Evolutionary conservation across 2,329 filamentous ascomycete species (phyloP).

Genomic region (Xylaria polymorpha): DNA sequence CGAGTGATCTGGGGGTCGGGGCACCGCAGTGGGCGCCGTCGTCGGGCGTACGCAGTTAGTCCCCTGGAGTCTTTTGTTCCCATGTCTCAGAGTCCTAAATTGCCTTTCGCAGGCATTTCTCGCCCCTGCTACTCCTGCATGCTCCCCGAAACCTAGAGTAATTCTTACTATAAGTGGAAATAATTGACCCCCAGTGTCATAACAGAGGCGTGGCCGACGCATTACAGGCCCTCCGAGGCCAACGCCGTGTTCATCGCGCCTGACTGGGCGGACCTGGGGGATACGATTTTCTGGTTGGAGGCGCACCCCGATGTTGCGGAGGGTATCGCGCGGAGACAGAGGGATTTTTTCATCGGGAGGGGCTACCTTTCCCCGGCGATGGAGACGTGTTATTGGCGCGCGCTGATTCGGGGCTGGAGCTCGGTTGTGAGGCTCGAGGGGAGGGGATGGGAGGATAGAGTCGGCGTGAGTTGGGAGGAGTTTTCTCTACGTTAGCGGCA

Average conservation of each 20-base stretch:
- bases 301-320: constrained; percentile 22
- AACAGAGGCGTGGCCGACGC: constrained; percentile 20
- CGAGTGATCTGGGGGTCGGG: constrained; percentile 11
- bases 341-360: constrained; percentile 27
- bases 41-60: not conserved
- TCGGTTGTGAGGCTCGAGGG: constrained; percentile 26
- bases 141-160: too few relatives aligned
- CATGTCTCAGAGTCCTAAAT: too few relatives aligned
- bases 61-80: too few relatives aligned
- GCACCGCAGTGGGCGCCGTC: not conserved
- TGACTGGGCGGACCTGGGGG: constrained; percentile 33
- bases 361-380: constrained; percentile 32
- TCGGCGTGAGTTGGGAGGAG: constrained; percentile 29
- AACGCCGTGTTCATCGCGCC: constrained; percentile 33
- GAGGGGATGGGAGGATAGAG: constrained; percentile 20
- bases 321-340: constrained; percentile 29
- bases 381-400: constrained; percentile 37
- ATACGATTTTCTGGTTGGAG: constrained; percentile 27
- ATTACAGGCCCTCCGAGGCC: constrained; percentile 17
- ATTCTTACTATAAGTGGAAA: too few relatives aligned
- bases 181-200: too few relatives aligned
- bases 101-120: too few relatives aligned
- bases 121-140: too few relatives aligned
- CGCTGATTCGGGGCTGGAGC: constrained; percentile 31
- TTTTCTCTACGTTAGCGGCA: constrained; percentile 19